These are phyloP conservation scores for Thermochaetoides thermophila DNA, from an alignment of 495 filamentous ascomycete genomes.

Conservation along the genomic window DNA sequence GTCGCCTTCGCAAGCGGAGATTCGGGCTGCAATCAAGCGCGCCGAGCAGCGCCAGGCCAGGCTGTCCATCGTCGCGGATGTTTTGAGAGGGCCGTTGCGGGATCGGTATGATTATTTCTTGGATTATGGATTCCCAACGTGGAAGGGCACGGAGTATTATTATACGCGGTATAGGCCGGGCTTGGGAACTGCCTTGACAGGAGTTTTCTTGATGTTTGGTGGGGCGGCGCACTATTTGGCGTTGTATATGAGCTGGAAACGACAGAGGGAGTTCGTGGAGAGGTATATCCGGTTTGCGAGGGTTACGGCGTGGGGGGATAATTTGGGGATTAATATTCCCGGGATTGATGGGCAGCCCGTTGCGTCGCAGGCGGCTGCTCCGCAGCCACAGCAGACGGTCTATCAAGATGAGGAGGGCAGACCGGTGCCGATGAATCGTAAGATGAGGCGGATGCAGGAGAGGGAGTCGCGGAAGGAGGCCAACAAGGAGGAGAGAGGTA, in stretches of 20 bases:
- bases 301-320: conserved; percentile 68
- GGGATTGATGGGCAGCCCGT: conserved; percentile 40
- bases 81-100: conserved; percentile 63
- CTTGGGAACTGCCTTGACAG: conserved; percentile 64
- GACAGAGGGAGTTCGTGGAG: conserved; percentile 79
- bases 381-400: conserved; percentile 16
- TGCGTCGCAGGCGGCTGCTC: conserved; percentile 19
- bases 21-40: conserved; percentile 56
- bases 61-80: conserved; percentile 65
- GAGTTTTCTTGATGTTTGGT: conserved; percentile 72
- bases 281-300: conserved; percentile 83
- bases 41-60: conserved; percentile 70
- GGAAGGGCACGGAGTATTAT: conserved; percentile 97
- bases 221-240: conserved; percentile 76
- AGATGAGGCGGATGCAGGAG: conserved; percentile 77
- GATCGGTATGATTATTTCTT: conserved; percentile 95
- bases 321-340: conserved; percentile 29
- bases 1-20: conserved; percentile 53
- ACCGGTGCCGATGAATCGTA: conserved; percentile 55
- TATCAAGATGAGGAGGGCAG: conserved; percentile 34
- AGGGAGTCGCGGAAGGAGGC: conserved; percentile 59
- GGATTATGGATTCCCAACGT: conserved; percentile 81
- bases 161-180: conserved; percentile 87
- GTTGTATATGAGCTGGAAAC: conserved; percentile 69
- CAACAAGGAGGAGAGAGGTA: conserved; percentile 18